Conservation (phyloP, 176 grass and related monocot genomes). For the Juncus effusus region DNA sequence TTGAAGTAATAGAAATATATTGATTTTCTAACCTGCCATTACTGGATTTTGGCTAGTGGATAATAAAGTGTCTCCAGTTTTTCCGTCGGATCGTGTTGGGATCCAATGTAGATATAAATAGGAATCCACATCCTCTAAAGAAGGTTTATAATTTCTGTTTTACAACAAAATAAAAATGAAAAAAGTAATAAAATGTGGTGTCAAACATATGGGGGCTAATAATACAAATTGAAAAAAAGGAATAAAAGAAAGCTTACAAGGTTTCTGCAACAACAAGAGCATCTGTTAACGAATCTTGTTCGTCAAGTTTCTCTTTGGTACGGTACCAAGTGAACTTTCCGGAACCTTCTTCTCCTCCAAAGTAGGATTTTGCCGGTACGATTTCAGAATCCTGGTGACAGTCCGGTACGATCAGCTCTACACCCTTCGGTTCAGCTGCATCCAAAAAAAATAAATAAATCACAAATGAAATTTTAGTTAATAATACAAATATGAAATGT, state of each 20-base stretch:
- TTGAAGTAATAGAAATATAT: not conserved
- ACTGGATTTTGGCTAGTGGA: conserved; percentile 55
- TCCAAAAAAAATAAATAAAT: conserved; percentile 17
- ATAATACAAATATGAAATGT: not conserved
- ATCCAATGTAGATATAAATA: conserved; percentile 75
- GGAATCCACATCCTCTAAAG: conserved; percentile 72
- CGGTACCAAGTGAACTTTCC: conserved; percentile 80
- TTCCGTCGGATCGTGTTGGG: conserved; percentile 82
- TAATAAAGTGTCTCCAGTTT: conserved; percentile 56
- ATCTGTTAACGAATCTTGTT: conserved; percentile 49
- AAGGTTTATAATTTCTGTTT: conserved; percentile 73
- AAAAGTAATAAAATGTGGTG: not conserved
- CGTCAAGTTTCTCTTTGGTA: conserved; percentile 50
- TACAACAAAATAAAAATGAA: conserved; percentile 16
- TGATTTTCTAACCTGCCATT: conserved; percentile 62
- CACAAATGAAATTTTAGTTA: not conserved
- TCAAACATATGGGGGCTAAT: not conserved
- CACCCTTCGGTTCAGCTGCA: conserved; percentile 71
- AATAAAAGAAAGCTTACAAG: conserved; percentile 34
- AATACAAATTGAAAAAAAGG: not conserved
- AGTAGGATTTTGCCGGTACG: conserved; percentile 77
- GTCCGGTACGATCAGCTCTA: conserved; percentile 56
- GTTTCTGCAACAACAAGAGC: conserved; percentile 47
- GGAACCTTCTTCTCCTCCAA: conserved; percentile 82
- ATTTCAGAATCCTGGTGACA: conserved; percentile 82